Percentiles rank a stretch among this genome's conserved stretches.
Conservation (phyloP, 345 rosid species). For the Populus davidiana region DNA sequence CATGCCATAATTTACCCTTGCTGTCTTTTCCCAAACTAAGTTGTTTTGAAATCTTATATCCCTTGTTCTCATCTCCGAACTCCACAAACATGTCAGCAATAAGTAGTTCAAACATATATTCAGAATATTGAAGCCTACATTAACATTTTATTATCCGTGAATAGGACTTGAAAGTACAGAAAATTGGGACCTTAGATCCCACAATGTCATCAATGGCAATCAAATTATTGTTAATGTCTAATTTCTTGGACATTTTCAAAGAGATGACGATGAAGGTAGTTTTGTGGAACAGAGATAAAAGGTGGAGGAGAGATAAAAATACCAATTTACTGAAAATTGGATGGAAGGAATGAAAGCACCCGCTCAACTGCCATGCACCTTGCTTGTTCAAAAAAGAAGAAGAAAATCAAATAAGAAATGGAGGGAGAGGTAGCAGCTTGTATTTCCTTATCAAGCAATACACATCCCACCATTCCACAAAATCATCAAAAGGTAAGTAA, state of each 20-base stretch:
- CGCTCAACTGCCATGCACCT: conserved; percentile 45
- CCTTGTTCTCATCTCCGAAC: not conserved
- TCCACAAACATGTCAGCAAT: not conserved
- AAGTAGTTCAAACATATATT: not conserved
- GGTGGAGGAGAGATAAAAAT: not conserved
- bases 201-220: not conserved
- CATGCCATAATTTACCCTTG: no score
- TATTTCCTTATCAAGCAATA: conserved; percentile 33
- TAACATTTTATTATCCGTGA: not conserved
- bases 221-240: not conserved
- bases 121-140: not conserved
- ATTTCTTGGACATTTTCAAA: conserved; percentile 15
- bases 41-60: no score
- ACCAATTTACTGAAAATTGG: conserved; percentile 2
- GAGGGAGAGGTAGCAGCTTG: conserved; percentile 30
- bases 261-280: not conserved
- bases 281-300: not conserved
- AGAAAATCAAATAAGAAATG: conserved; percentile 11
- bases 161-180: not conserved
- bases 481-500: conserved; percentile 29
- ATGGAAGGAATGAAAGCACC: conserved; percentile 50
- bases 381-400: conserved; percentile 18
- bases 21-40: no score
- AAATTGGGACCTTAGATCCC: conserved; percentile 1
- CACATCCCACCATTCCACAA: conserved; percentile 10